phyloP scores from a whole-genome alignment of 2,329 filamentous ascomycete genomes.

The Clarireedia homoeocarpa region DNA sequence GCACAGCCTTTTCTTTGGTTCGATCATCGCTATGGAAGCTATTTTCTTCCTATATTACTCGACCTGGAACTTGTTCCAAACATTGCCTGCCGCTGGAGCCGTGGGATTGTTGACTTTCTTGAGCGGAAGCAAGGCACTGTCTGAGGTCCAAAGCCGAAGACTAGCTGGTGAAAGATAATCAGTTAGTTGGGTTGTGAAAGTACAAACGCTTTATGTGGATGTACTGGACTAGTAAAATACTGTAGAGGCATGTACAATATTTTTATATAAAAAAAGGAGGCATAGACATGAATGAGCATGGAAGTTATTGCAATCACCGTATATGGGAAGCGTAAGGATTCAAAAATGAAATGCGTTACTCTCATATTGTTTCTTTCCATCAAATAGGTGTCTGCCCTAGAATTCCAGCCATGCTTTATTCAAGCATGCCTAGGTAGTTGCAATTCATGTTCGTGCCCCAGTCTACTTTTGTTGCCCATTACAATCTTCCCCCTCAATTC shows the following conservation, averaged over 20 bases:
- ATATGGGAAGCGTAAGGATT: neutral
- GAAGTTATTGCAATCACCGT: no score
- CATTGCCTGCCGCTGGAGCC: conserved; percentile 62
- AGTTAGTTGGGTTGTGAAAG: neutral
- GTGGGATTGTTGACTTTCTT: conserved; percentile 69
- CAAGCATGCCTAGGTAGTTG: no score
- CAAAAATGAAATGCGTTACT: neutral
- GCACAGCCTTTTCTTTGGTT: conserved; percentile 79
- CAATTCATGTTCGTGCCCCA: neutral
- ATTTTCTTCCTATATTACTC: conserved; percentile 95
- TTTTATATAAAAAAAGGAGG: neutral
- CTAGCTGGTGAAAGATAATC: conserved; percentile 47
- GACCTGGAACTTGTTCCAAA: conserved; percentile 86
- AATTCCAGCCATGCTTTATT: no score
- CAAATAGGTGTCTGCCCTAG: conserved; percentile 2
- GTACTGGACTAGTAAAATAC: neutral
- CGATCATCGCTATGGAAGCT: conserved; percentile 77
- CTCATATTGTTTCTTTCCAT: neutral
- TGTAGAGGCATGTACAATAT: conserved; percentile 3
- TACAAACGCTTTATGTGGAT: neutral
- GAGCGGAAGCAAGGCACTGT: conserved; percentile 81
- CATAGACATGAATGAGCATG: no score
- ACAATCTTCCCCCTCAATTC: conserved; percentile 31
- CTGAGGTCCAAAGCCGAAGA: conserved; percentile 85
- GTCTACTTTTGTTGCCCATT: neutral